Evolutionary conservation across 768 basidiomycete genomes (phyloP), one percentile per base, ranked within the genome.

Genomic region (Tephrocybe sp.): DNA sequence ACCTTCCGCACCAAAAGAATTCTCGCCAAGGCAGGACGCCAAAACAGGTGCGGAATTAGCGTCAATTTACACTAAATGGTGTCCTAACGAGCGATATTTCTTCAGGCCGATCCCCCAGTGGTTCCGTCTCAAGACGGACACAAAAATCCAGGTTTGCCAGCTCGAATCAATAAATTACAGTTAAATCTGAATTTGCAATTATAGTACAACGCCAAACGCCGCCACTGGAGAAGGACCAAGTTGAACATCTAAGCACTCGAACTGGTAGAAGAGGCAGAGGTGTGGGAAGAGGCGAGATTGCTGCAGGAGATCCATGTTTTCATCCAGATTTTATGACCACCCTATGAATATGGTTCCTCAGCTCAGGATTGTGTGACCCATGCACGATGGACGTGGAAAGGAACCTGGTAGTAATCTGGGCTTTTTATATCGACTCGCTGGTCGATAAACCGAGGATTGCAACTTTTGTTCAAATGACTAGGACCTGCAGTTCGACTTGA

Each of bases 221-320:
- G 95, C 69, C 95, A 99, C 80, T 99, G 95, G 95, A 83, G 95
- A 69, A 88, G 95, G 72, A 98, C 95, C 57, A 98, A 98, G 81
- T 84, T 98, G 76, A 94, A 94, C 81, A 86, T 97, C 72, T 95
- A 84, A 77, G 60, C 53, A 21, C 27, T 30, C 37, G 23, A 21
- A 29, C 44, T 42, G 37, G 42, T 18, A 40, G 51, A 39, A 22
- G 43, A 45, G 34, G 23, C 34, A 24, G 18, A 13, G 33, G 13
- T 25, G 34, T 15, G 5, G 23, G 33, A 34, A 30, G 25, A 47
- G 50, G 45, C 46, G 38, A 31, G 19, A 45, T 44, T 23, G 47
- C 27, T 45, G 46, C 45, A 53, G 45, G 53, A 54, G 54, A 54
- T 46, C 49, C 52, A 57, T 57, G 56, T 57, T 54, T 46, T 47